Evolutionary conservation across 2,329 filamentous ascomycete genomes (phyloP), one percentile per base, ranked within the genome.

Genomic region (Colletotrichum liaoningense): DNA sequence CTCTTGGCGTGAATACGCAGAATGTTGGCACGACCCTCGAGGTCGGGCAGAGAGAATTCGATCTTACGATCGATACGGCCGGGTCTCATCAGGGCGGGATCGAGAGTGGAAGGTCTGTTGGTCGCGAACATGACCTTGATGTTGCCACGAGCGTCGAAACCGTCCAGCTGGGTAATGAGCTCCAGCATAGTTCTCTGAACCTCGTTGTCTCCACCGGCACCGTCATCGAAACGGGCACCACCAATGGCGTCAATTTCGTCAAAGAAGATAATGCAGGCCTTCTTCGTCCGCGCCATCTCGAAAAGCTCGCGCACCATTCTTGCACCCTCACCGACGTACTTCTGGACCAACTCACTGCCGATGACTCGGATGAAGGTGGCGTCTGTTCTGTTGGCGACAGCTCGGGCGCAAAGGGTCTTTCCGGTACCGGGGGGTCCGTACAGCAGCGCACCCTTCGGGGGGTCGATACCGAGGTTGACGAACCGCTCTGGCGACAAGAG

Each of bases 111-210:
- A 3, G 96, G 96, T 83, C 96, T 90, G 89, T 98, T 98, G 82
- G 96, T 98, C 72, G 96, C 96, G 81, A 98, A 98, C 96, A 98
- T 98, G 84, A 98, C 96, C 86, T 98, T 98, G 89, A 98, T 98
- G 85, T 98, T 98, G 83, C 96, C 96, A 83, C 96, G 90, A 62
- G 95, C 94, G 81, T 98, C 96, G 87, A 98, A 98, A 75, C 96
- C 96, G 80, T 98, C 96, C 59, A 98, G 89, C 84, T 98, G 96
- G 42, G 96, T 98, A 81, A 98, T 98, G 66, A 98, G 89, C 82
- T 98, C 96, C 88, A 98, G 86, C 96, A 98, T 98, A 76, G 96
- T 98, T 86, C 96, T 90, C 85, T 98, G 96, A 7, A 98, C 96
- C 83, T 98, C 96, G 81, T 98, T 98, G 84, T 98, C 96, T 80